Evolutionary conservation across 2,329 filamentous ascomycete genomes (phyloP), one percentile per base, ranked within the genome.

Genomic region (Epichloe typhina): DNA sequence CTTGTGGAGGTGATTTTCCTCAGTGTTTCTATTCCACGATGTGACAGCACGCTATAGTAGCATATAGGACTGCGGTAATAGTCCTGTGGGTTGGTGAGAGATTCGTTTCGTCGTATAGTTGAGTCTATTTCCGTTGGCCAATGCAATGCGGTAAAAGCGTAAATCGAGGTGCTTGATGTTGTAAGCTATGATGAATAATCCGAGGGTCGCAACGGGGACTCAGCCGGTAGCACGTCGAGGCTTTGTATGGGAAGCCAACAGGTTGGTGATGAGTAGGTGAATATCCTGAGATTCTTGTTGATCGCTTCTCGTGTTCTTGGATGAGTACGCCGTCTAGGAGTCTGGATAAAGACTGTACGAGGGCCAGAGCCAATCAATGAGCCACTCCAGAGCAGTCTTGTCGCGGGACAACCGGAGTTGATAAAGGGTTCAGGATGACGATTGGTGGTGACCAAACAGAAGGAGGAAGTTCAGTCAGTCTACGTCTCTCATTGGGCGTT

Each of bases 401-500:
- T 31, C 40, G 47, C 33, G 43, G 15, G 31, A 12, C n/a, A 23
- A 17, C 13, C 13, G 38, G 21, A 42, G 23, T 15, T 31, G n/a
- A 41, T 47, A 41, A 33, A 37, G 21, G 42, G 46, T 36, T 36
- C 7, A 42, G n/a, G 38, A 23, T 15, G 35, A 31, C 38, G 31
- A 23, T 15, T 35, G 5, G 37, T 52, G 36, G 42, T 49, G 50
- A 35, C 23, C n/a, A 12, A 37, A 45, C 33, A 15, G 13, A 39
- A 46, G 19, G 23, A 19, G 21, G 37, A 49, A 42, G 46, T 33
- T 19, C n/a, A 36, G 46, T 38, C 46, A 49, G 33, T 38, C 37
- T 42, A 43, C 40, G 48, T 51, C 50, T 53, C 43, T 46, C 49
- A 54, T 53, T 51, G 48, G 47, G 17, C 40, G 40, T 37, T 23